Percentiles rank a stretch among this genome's conserved stretches.
Evolutionary conservation across 2,329 filamentous ascomycete species (phyloP).

Genomic region (Calonectria naviculata): DNA sequence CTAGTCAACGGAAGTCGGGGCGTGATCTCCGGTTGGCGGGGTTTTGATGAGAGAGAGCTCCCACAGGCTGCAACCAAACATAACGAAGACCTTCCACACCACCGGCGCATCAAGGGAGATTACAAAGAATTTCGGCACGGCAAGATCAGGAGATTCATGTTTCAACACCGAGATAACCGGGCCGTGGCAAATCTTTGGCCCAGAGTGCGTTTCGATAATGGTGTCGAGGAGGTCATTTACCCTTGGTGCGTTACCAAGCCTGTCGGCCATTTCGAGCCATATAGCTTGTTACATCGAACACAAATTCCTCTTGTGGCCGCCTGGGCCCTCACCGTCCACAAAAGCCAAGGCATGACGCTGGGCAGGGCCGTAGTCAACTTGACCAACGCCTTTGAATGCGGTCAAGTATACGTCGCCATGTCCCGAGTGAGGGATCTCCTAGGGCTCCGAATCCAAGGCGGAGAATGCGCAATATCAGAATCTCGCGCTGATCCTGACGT

Average conservation of each 20-base stretch:
- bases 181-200: conserved; percentile 24
- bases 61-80: neutral
- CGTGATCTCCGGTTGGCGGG: conserved; percentile 33
- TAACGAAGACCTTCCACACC: neutral
- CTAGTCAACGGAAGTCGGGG: conserved; percentile 42
- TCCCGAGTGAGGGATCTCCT: conserved; percentile 32
- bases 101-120: conserved; percentile 6
- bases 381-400: conserved; percentile 61
- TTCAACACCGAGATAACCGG: neutral
- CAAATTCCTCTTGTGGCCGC: conserved; percentile 70
- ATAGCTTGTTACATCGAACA: conserved; percentile 63
- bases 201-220: conserved; percentile 62
- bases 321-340: conserved; percentile 74
- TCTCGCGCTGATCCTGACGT: conserved; percentile 9
- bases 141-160: conserved; percentile 25
- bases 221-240: conserved; percentile 55
- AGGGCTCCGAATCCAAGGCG: conserved; percentile 28
- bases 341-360: conserved; percentile 71
- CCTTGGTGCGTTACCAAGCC: conserved; percentile 62
- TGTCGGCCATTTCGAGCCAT: conserved; percentile 57
- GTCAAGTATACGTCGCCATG: conserved; percentile 68
- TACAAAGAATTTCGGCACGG: neutral
- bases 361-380: conserved; percentile 68
- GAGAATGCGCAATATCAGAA: neutral
- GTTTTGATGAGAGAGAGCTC: neutral